These are phyloP conservation scores for Fusarium hostae DNA, from an alignment of 2,329 filamentous ascomycete genomes.

Conservation along the genomic window DNA sequence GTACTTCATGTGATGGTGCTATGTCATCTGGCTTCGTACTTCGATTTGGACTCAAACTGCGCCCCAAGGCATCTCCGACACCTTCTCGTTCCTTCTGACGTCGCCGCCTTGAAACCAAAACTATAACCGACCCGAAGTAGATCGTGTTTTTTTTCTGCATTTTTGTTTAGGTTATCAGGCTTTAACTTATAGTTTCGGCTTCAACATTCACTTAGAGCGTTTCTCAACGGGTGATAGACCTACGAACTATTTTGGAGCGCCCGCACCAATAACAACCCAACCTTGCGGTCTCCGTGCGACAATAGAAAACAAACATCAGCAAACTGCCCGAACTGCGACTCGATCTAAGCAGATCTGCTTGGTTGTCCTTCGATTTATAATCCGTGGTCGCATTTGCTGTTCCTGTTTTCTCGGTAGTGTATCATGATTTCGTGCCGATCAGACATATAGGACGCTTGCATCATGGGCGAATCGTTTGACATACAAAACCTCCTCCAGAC, in stretches of 20 bases:
- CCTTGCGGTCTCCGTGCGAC: constrained; percentile 37
- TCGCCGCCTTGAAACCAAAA: constrained; percentile 36
- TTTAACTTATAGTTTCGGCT: constrained; percentile 7
- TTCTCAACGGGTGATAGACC: constrained; percentile 6
- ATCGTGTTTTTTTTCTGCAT: constrained; percentile 25
- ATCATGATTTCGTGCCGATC: constrained; percentile 38
- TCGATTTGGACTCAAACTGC: constrained; percentile 40
- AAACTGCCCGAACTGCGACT: constrained; percentile 8
- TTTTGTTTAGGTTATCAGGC: constrained; percentile 3
- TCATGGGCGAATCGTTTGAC: constrained; percentile 57
- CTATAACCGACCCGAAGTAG: constrained; percentile 10
- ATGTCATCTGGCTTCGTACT: constrained; percentile 40
- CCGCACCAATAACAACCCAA: constrained; percentile 16
- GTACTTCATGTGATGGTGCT: constrained; percentile 23
- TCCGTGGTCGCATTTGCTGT: constrained; percentile 18
- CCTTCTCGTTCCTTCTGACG: constrained; percentile 37
- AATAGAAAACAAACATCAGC: constrained; percentile 34
- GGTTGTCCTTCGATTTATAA: constrained; percentile 7
- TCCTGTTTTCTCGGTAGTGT: constrained; percentile 22
- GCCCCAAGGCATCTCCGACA: constrained; percentile 39
- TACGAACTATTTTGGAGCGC: constrained; percentile 21
- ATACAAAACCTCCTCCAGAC: constrained; percentile 60
- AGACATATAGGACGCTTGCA: constrained; percentile 40
- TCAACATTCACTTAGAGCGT: constrained; percentile 4
- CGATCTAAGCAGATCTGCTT: not conserved